These are phyloP conservation scores for Syncephalastrum racemosum DNA, from an alignment of 371 early-diverging fungal genomes.

Conservation along the genomic window DNA sequence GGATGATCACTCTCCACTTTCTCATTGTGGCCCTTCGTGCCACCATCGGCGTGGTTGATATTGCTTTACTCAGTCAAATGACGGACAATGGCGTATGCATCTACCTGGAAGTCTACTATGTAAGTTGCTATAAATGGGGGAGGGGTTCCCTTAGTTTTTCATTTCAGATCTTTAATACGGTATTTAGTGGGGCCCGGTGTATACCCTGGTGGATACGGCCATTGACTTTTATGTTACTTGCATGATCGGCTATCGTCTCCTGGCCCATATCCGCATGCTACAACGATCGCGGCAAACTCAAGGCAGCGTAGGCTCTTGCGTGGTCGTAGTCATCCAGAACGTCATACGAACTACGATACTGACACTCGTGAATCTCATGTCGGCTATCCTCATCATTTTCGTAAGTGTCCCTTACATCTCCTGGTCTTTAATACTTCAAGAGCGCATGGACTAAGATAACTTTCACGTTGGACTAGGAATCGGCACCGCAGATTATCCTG, in stretches of 20 bases:
- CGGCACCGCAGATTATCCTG: conserved; percentile 18
- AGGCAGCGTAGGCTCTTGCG: conserved; percentile 29
- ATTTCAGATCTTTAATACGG: background rate
- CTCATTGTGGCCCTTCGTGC: conserved; percentile 17
- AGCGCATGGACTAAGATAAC: no score
- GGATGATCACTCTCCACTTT: conserved; percentile 11
- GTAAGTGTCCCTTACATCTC: conserved; percentile 23
- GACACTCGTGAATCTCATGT: conserved; percentile 33
- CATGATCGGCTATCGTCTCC: conserved; percentile 28
- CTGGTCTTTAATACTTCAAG: background rate
- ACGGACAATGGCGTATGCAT: conserved; percentile 21
- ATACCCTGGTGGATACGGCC: conserved; percentile 38
- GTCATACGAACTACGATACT: conserved; percentile 30
- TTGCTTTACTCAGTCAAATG: conserved; percentile 15
- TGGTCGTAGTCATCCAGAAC: conserved; percentile 36
- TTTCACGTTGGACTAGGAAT: background rate
- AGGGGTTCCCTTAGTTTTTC: background rate
- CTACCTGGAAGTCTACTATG: conserved; percentile 29
- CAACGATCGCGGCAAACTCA: conserved; percentile 13
- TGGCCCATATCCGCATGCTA: conserved; percentile 32
- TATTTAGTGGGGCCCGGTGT: conserved; percentile 41
- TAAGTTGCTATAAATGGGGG: conserved; percentile 15
- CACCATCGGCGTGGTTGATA: conserved; percentile 31
- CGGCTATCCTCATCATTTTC: conserved; percentile 34
- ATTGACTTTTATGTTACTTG: conserved; percentile 43